Evolutionary conservation across 345 rosid genomes (phyloP), one percentile per base, ranked within the genome.

Genomic region (Abelmoschus esculentus): DNA sequence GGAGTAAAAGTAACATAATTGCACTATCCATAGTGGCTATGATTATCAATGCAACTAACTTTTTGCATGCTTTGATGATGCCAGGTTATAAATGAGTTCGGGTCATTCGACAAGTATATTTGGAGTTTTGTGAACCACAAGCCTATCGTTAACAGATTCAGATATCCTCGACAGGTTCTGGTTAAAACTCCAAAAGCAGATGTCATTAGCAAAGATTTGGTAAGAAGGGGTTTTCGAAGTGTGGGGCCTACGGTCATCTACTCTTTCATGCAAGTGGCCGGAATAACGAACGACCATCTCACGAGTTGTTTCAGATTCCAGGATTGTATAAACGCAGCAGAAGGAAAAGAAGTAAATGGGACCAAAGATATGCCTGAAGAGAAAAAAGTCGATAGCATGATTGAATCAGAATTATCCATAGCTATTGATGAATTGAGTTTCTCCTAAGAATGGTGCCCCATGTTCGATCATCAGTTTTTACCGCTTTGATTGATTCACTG

Each of bases 151-250:
- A 86, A 86, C 84, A 86, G 78, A 78, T 84, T 89, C 80, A 84
- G 96, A 54, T 91, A 91, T 76, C 87, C 91, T 52, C 81, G 97
- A 7, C 99, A 89, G 80, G 89, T 95, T 67, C 96, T 96, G 0
- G 99, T 85, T 46, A 95, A 95, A 81, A 81, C 92, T 17, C 93
- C 99, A 0, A 95, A 95, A 84, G 96, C 97, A 3, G 99, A 95
- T 66, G 76, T 70, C 40, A 95, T 95, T 69, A 95, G 99, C 90
- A 95, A 91, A 72, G 99, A 95, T 77, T 86, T 95, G 6, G 96
- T 95, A 47, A 88, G 96, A 70, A 85, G 99, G 68, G 97, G 99
- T 42, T 95, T 95, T 73, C 96, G 97, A 42, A 79, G 96, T 0
- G 96, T 91, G 70, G 91, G 99, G 53, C 96, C 97, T 34, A 91